phyloP scores from a whole-genome alignment of 176 grass and related monocot genomes.

The Aegilops tauschii region DNA sequence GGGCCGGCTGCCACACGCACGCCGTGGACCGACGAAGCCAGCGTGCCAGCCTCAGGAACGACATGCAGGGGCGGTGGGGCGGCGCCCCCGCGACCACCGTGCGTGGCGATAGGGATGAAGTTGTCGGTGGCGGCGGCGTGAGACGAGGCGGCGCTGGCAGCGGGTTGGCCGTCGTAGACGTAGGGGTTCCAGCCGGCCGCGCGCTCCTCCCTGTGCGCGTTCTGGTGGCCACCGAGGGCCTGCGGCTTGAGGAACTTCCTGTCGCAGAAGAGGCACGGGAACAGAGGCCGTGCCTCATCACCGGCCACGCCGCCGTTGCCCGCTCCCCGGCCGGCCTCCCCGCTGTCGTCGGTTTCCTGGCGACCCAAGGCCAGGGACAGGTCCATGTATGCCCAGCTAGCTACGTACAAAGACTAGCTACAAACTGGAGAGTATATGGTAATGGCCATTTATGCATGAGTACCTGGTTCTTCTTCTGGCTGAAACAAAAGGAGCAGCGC shows the following conservation, averaged over 20 bases:
- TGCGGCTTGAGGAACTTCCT: background rate
- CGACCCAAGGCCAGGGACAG: background rate
- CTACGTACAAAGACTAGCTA: background rate
- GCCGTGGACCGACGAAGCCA: too few species aligned
- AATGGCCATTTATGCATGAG: background rate
- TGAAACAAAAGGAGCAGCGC: too few species aligned
- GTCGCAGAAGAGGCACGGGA: background rate
- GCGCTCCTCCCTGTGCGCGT: background rate
- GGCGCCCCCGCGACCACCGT: too few species aligned
- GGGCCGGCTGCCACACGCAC: too few species aligned
- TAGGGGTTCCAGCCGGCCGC: background rate
- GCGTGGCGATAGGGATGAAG: background rate
- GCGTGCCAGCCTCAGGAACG: too few species aligned
- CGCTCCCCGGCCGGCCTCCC: background rate
- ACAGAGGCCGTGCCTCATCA: background rate
- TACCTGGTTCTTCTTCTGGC: background rate
- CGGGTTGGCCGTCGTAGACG: background rate
- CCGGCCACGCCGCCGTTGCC: background rate
- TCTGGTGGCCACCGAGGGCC: background rate
- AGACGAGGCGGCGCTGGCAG: background rate
- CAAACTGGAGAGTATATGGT: too few species aligned
- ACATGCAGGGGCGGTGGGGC: too few species aligned
- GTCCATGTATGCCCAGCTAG: background rate
- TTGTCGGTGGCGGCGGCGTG: background rate
- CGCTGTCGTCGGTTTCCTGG: background rate